Conservation (phyloP, 768 basidiomycete species). For the Dentipellis sp. region DNA sequence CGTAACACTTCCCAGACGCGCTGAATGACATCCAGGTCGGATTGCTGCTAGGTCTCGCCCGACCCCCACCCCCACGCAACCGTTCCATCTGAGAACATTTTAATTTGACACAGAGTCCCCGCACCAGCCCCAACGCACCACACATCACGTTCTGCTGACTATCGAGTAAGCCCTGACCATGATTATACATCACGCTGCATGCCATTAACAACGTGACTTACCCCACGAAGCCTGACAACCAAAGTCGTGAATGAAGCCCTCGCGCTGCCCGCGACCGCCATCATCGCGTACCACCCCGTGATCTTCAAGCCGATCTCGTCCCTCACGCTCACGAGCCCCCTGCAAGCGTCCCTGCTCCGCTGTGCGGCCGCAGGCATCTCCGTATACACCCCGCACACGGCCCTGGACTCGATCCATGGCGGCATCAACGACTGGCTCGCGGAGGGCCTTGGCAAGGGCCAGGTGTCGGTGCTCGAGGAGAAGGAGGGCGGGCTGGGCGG, state of each 20-base stretch:
- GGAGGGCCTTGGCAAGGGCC: slow-evolving; percentile 19
- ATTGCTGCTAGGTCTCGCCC: slow-evolving; percentile 21
- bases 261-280: slow-evolving; percentile 46
- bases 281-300: slow-evolving; percentile 80
- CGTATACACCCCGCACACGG: slow-evolving; percentile 82
- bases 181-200: not conserved
- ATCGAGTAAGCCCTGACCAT: slow-evolving; percentile 26
- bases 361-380: slow-evolving; percentile 80
- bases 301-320: slow-evolving; percentile 72
- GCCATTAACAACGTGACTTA: not conserved
- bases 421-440: slow-evolving; percentile 93
- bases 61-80: slow-evolving; percentile 1
- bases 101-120: slow-evolving; percentile 23
- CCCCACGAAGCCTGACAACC: slow-evolving; percentile 51
- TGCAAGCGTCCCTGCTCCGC: slow-evolving; percentile 72
- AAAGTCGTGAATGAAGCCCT: slow-evolving; percentile 65
- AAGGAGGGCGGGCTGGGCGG: slow-evolving; percentile 25
- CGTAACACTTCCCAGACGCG: not conserved
- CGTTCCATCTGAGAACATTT: not conserved
- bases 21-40: slow-evolving; percentile 16
- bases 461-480: slow-evolving; percentile 29
- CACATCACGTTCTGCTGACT: slow-evolving; percentile 30
- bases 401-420: slow-evolving; percentile 73
- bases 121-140: slow-evolving; percentile 16
- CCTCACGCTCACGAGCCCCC: slow-evolving; percentile 65